Base-by-base conservation (phyloP, 257 asterid genomes). In the Plantago major region DNA sequence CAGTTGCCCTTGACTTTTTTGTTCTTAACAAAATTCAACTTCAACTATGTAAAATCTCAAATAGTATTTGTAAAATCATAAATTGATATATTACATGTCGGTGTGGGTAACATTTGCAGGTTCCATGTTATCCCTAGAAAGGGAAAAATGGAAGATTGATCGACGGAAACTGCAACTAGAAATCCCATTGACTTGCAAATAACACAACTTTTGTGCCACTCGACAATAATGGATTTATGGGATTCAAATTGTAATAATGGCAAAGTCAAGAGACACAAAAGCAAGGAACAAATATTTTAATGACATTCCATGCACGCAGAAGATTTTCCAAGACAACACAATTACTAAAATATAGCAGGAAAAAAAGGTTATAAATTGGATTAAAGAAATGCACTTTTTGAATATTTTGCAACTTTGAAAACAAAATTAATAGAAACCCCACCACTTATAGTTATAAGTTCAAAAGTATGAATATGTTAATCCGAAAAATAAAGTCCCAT, bases 401-500 rank as follows among this genome's bases (percentile, higher is more conserved):
- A 55, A 72, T 71, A 59, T 63, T 73, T 74, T 79, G 84, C 80
- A 61, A 58, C 60, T 65, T 75, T 61, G 60, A 58, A 69, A 55
- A 43, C n/a, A 64, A 42, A 52, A 42, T 48, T 62, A 67, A 51
- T 63, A 62, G 46, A 58, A 68, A 13, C 83, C 87, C 92, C 74
- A 78, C 92, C 92, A 80, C 84, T 78, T 52, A 45, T 64, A 51
- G 44, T 42, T 28, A 54, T 45, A 55, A 6, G 42, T 56, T 22
- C 11, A 60, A 56, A 48, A 42, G 57, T 13, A 62, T 43, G 45
- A n/a, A 12, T 22, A 44, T 43, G 60, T 50, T 46, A 14, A 33
- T 15, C 56, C 15, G 30, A 65, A 68, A 64, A 65, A 66, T 66
- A 63, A 56, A 33, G 40, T 33, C 61, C 80, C 95, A 84, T 81